phyloP scores from a whole-genome alignment of 2,329 filamentous ascomycete genomes.

The Colletotrichum sp. region DNA sequence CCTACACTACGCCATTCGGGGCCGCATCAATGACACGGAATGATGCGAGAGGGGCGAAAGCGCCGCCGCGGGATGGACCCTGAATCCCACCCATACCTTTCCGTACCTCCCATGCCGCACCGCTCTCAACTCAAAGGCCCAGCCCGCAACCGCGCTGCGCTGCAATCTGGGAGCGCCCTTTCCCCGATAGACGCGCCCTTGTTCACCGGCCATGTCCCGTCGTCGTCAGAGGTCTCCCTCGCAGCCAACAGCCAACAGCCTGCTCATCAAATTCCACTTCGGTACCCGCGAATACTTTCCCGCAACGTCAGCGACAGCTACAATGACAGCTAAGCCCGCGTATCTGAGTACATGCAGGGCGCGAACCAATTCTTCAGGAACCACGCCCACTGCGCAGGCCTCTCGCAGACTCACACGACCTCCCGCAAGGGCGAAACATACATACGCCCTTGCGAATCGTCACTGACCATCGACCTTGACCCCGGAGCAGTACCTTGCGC shows the following conservation, averaged over 20 bases:
- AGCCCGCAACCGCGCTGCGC: background rate
- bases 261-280: background rate
- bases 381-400: background rate
- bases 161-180: background rate
- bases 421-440: background rate
- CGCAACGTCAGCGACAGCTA: background rate
- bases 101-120: background rate
- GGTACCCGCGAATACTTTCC: background rate
- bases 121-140: background rate
- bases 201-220: background rate
- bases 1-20: background rate
- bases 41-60: conserved; percentile 4
- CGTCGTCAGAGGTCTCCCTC: background rate
- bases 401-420: background rate
- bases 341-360: background rate
- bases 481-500: background rate
- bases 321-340: background rate
- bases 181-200: background rate
- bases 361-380: conserved; percentile 2
- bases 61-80: background rate
- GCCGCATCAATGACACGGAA: background rate
- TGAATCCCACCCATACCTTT: background rate
- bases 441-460: background rate
- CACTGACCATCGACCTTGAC: background rate
- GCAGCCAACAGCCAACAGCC: background rate